phyloP scores from a whole-genome alignment of 768 basidiomycete genomes.

The Boletus barrowsii region DNA sequence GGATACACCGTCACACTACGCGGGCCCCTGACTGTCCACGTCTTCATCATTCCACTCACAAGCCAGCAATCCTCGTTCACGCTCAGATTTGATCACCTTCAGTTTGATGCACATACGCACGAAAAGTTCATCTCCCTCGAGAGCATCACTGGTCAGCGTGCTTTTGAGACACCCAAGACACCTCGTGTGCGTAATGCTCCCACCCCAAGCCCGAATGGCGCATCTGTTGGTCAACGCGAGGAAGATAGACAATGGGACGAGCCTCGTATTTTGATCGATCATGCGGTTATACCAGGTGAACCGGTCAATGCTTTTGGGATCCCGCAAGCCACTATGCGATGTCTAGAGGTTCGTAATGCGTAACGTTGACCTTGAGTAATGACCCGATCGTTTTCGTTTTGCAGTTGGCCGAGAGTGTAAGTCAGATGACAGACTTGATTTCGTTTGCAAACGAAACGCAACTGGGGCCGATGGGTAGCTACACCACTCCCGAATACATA shows the following conservation, averaged over 20 bases:
- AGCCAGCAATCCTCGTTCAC: constrained; percentile 20
- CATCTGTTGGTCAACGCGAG: constrained; percentile 32
- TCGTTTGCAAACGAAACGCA: constrained; percentile 51
- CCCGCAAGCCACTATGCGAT: constrained; percentile 86
- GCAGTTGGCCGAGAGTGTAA: constrained; percentile 78
- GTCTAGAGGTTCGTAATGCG: constrained; percentile 60
- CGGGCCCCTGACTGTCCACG: constrained; percentile 69
- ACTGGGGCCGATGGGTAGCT: constrained; percentile 67
- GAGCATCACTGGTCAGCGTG: constrained; percentile 50
- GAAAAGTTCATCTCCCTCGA: constrained; percentile 76
- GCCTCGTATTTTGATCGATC: constrained; percentile 55
- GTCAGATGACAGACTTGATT: constrained; percentile 77
- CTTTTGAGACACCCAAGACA: constrained; percentile 40
- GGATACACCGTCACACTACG: constrained; percentile 77
- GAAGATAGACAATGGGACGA: constrained; percentile 69
- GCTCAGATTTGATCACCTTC: constrained; percentile 70
- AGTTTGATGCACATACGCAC: constrained; percentile 69
- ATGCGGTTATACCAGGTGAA: constrained; percentile 70
- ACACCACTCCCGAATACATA: constrained; percentile 21
- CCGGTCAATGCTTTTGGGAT: constrained; percentile 88
- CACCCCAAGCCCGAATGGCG: constrained; percentile 34
- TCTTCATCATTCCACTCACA: constrained; percentile 36
- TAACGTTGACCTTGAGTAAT: background rate
- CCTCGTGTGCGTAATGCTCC: constrained; percentile 34
- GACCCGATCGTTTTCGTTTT: constrained; percentile 8